Percentiles rank a stretch among this genome's conserved stretches.
phyloP scores from a whole-genome alignment of 176 grass and related monocot genomes.

The Rhipidocladum racemiflorum region DNA sequence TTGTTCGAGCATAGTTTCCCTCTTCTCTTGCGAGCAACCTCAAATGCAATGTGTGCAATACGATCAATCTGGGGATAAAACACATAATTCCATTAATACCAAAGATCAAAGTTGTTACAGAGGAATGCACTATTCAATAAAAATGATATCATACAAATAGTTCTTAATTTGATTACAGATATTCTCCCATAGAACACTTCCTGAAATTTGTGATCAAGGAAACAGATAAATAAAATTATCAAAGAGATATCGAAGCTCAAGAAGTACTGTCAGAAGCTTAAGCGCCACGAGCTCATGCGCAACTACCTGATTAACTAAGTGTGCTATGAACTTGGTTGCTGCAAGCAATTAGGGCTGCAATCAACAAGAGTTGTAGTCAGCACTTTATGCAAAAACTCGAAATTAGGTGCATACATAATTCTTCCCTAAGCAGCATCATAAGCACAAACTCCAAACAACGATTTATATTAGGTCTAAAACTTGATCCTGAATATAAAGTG shows the following conservation, averaged over 20 bases:
- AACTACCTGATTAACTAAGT: constrained; percentile 96
- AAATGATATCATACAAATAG: constrained; percentile 5
- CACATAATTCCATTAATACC: not conserved
- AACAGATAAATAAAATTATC: not conserved
- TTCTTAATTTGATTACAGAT: not conserved
- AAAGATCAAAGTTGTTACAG: constrained; percentile 9
- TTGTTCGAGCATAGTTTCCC: constrained; percentile 87
- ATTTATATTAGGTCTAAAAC: not conserved
- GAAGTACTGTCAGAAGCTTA: constrained; percentile 83
- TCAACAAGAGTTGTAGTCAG: constrained; percentile 14
- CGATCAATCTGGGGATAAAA: constrained; percentile 59
- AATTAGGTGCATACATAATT: constrained; percentile 2
- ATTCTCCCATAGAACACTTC: not conserved
- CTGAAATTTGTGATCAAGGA: not conserved
- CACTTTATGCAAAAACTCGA: not conserved
- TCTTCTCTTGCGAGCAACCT: constrained; percentile 76
- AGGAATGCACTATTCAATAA: not conserved
- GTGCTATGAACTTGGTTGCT: constrained; percentile 93
- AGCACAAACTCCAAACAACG: not conserved
- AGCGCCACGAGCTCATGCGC: constrained; percentile 72
- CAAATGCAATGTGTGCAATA: constrained; percentile 79
- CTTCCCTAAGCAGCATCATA: not conserved
- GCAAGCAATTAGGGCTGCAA: constrained; percentile 88
- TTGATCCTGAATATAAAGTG: not conserved
- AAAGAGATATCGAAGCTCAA: constrained; percentile 50